Conservation (phyloP, 2,329 filamentous ascomycete species). For the Colletotrichum sp. region DNA sequence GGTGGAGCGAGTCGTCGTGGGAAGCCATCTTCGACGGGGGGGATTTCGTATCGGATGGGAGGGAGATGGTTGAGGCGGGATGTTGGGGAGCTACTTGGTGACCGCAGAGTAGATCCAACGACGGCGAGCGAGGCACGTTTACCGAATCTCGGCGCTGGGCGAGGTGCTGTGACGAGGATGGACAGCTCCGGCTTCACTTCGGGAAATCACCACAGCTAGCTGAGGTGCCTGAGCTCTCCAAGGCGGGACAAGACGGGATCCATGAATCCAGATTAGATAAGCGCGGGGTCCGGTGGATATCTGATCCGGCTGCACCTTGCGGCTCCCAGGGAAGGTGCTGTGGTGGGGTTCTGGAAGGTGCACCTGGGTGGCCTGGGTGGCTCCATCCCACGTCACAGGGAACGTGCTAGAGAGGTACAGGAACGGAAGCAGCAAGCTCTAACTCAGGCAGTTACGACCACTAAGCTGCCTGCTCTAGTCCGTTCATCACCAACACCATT, state of each 20-base stretch:
- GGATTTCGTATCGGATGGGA: not conserved
- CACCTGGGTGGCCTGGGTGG: not conserved
- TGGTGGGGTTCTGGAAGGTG: not conserved
- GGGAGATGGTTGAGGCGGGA: not conserved
- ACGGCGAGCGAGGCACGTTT: not conserved
- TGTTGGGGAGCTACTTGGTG: not conserved
- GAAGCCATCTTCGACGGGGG: constrained; percentile 53
- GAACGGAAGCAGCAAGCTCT: constrained; percentile 11
- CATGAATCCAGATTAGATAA: not conserved
- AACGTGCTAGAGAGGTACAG: constrained; percentile 14
- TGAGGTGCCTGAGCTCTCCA: not conserved
- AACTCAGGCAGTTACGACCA: constrained; percentile 14
- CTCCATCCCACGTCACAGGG: constrained; percentile 18
- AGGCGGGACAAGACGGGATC: not conserved
- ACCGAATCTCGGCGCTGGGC: constrained; percentile 5
- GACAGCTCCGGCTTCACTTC: constrained; percentile 18
- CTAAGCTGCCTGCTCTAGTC: constrained; percentile 8
- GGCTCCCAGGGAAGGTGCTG: not conserved
- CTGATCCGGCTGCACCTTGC: not conserved
- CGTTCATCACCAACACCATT: not conserved
- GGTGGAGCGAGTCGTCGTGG: constrained; percentile 43
- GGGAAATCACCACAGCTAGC: constrained; percentile 11
- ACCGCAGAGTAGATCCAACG: not conserved
- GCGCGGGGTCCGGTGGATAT: not conserved
- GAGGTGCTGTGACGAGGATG: not conserved